These are phyloP conservation scores for Ganoderma meredithae DNA, from an alignment of 1,284 basidiomycete species.

Conservation along the genomic window DNA sequence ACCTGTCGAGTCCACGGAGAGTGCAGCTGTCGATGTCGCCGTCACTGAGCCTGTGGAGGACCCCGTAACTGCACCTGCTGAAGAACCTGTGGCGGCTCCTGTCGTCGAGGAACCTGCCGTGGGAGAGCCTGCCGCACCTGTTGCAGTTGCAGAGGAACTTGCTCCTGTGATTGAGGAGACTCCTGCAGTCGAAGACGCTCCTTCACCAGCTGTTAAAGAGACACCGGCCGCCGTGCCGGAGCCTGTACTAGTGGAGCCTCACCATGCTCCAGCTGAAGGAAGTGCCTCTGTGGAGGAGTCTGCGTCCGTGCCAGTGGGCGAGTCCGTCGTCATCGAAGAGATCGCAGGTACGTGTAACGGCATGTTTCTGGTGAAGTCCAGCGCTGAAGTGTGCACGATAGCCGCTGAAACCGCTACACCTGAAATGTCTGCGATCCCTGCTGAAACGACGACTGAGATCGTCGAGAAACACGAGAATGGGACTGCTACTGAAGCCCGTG, in stretches of 20 bases:
- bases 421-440: not conserved
- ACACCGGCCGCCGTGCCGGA: constrained; percentile 1
- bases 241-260: not conserved
- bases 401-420: not conserved
- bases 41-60: not conserved
- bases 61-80: not conserved
- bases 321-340: constrained; percentile 8
- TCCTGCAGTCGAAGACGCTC: constrained; percentile 11
- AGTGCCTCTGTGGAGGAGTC: not conserved
- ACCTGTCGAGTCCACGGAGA: too few relatives aligned
- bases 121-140: constrained; percentile 13
- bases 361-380: too few relatives aligned
- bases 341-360: not conserved
- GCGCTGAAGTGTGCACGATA: not conserved
- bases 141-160: not conserved
- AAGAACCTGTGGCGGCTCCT: not conserved
- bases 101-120: not conserved
- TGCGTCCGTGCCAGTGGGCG: not conserved
- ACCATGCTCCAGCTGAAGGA: not conserved
- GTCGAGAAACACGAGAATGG: constrained; percentile 23
- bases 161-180: not conserved
- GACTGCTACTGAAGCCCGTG: constrained; percentile 7
- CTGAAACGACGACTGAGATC: not conserved
- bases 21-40: too few relatives aligned
- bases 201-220: constrained; percentile 7